Base-by-base conservation (phyloP, 768 basidiomycete species). In the Podaxis sp. region DNA sequence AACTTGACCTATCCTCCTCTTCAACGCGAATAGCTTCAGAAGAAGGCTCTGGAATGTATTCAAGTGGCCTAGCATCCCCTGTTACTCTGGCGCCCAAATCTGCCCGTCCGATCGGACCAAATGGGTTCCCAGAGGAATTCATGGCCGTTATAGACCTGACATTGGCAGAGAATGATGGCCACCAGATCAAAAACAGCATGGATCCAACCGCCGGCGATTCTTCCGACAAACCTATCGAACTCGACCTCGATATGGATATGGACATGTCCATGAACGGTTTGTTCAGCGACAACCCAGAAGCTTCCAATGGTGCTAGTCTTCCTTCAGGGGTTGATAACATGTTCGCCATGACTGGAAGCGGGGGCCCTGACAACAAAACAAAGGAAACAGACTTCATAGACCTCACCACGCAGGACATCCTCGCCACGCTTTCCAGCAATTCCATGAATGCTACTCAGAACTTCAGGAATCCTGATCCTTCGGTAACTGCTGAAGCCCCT, bases 71-170 rank as follows among this genome's bases (percentile, higher is more conserved):
- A 52, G 80, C 87, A 30, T 93, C 91, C 5, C 92, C 92, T 6
- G 92, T 93, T 36, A 90, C 88, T 4, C 82, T 94, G 40, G 92
- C 90, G 0, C 92, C 92, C 1, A 89, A 86, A 69, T 91, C 92
- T 4, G 89, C 89, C 52, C 84, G 88, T 2, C 80, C 87, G 0
- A 72, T 81, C 13, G 81, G 77, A n/a, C 68, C 80, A 2, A 79
- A 76, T 59, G 86, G 87, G 54, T 82, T 87, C 57, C 80, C 84
- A 26, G 79, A 86, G 3, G 88, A 90, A 48, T 73, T 90, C 30
- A 86, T 92, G 80, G 85, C 85, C 2, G 83, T 85, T 63, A 87
- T 91, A 51, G 89, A 91, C 68, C 79, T 91, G 6, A 87, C 84
- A 8, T 71, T 83, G 26, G 65, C 79, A 13, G 73, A 82, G 30